Evolutionary conservation across 768 basidiomycete species (phyloP), one percentile per base, ranked within the genome.

Genomic region (Gautieria morchelliformis): DNA sequence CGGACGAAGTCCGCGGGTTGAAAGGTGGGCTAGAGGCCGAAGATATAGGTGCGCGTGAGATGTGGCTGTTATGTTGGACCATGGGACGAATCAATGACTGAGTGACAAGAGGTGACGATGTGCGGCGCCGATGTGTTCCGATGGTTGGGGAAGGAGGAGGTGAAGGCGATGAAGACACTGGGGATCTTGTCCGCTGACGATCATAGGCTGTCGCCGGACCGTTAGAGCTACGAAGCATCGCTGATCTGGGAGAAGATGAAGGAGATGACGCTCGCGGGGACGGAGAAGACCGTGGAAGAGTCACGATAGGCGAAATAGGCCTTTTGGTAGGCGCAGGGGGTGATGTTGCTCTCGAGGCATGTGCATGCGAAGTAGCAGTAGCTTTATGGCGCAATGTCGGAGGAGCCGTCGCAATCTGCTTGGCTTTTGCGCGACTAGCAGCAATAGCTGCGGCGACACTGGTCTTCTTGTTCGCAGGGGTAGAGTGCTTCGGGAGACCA

Each of bases 361-460:
- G 71, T 8, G 78, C 74, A 63, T 87, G 80, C 35, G 87, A 75
- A 15, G 71, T 73, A 15, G 78, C 74, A 9, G 87, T 91, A 5
- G 89, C 87, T 67, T 90, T 88, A 67, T 92, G 90, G 53, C 85
- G 78, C 50, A 89, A 74, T 52, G 80, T 79, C 4, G 90, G 90
- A 19, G 90, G 90, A 9, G 89, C 87, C 33, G 77, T 84, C 2
- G 90, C 88, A 59, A 89, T 89, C 20, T 81, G 85, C 64, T 84
- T 91, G 15, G 89, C 89, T 67, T 90, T 94, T 15, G 87, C 89
- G 22, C 92, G 80, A 66, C 88, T 93, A 20, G 93, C 91, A 41
- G 93, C 93, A 63, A 94, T 89, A 22, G 89, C 83, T 9, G 92
- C 89, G 41, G 89, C 85, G 56, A 93, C 75, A 58, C 89, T 90